phyloP scores from a whole-genome alignment of 202 grass and related monocot genomes.

The Musa balbisiana region DNA sequence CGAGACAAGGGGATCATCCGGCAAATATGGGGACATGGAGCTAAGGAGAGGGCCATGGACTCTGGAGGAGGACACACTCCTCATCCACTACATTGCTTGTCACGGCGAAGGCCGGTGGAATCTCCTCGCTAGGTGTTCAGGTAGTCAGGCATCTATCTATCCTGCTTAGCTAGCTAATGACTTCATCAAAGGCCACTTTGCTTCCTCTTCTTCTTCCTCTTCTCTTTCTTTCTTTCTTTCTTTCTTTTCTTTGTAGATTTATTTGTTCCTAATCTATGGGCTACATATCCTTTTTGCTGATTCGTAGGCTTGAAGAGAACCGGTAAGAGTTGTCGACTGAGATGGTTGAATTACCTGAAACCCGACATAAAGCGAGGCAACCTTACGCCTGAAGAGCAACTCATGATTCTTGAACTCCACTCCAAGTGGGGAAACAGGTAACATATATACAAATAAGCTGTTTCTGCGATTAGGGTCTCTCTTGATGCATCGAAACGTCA shows the following conservation, averaged over 20 bases:
- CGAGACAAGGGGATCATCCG: constrained; percentile 39
- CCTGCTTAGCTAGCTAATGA: no score
- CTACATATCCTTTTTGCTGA: no score
- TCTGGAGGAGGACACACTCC: constrained; percentile 83
- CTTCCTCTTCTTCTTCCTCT: no score
- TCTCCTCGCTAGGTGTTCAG: constrained; percentile 81
- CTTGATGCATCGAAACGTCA: neutral
- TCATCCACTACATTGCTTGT: constrained; percentile 95
- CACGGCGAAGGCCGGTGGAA: constrained; percentile 98
- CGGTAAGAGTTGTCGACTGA: constrained; percentile 86
- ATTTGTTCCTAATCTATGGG: no score
- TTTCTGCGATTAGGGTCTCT: neutral
- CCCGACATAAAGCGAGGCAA: constrained; percentile 93
- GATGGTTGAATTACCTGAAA: constrained; percentile 96
- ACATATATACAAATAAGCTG: no score
- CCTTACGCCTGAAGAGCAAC: constrained; percentile 81
- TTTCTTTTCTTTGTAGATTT: neutral
- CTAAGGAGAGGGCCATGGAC: constrained; percentile 92
- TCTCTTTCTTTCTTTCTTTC: neutral
- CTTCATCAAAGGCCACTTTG: neutral
- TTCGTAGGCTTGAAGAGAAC: constrained; percentile 84
- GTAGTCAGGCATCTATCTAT: constrained; percentile 27
- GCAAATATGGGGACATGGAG: constrained; percentile 44
- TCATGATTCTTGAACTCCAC: constrained; percentile 93
- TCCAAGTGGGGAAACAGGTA: constrained; percentile 96